Evolutionary conservation across 495 filamentous ascomycete genomes (phyloP), one percentile per base, ranked within the genome.

Genomic region (Opeltia flavorubescens): DNA sequence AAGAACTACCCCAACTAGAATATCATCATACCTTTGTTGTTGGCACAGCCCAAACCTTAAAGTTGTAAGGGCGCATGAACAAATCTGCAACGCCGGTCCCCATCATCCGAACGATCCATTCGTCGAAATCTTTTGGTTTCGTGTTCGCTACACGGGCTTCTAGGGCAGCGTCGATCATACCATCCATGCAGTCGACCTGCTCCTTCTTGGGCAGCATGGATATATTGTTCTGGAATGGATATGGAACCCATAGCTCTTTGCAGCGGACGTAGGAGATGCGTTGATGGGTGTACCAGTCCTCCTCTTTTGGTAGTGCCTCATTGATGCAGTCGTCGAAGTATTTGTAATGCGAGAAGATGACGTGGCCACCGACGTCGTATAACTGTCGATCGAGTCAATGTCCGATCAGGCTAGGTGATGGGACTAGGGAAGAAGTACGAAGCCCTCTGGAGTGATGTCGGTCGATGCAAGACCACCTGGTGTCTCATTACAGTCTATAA

Each of bases 291-390:
- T 86, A 95, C 91, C 91, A 98, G 71, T 98, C 93, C 43, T 84
- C 78, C 43, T 83, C 75, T 64, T 87, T 85, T 53, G 91, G 93
- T 36, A 98, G 78, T 47, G 91, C 91, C 71, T 98, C 89, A 60
- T 95, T 72, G 62, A 98, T 84, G 71, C 86, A 94, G 70, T 98
- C 93, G 68, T 98, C 91, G 64, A 98, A 98, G 80, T 98, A 98
- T 69, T 94, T 95, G 80, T 96, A 98, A 76, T 98, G 91, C 50
- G 91, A 98, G 77, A 98, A 98, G 66, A 98, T 96, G 69, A 98
- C 91, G 68, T 98, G 91, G 56, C 91, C 91, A 62, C 91, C 91
- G 57, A 98, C 91, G 73, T 98, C 91, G 74, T 95, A 98, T 55
- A 98, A 81, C 89, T 96, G 56, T 15, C 40, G 50, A 31, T 44